Evolutionary conservation across 73 alveolate species (phyloP), one percentile per base, ranked within the genome.

Genomic region (Paramecium tetraurelia): DNA sequence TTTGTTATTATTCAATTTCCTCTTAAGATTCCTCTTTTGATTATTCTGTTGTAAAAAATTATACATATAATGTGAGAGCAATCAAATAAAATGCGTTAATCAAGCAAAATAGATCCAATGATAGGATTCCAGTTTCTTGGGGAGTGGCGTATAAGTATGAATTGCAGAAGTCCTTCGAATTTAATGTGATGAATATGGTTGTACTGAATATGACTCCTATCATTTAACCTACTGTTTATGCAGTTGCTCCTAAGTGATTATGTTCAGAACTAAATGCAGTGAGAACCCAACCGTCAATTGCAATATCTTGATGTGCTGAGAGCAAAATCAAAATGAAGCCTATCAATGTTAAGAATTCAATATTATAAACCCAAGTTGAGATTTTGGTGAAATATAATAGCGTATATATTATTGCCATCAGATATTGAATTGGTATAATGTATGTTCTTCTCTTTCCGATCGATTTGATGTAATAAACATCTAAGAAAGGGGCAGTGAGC

Each of bases 241-340:
- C 40, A 31, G 84, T 31, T 11, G 84, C 80, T 20, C 80, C 80
- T 31, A 31, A 68, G 12, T 68, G 84, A 68, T 31, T 27, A 68
- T 27, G 50, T 24, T 68, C 84, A 9, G 40, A 31, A 31, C 50
- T 31, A 68, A 68, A 68, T 68, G 84, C 84, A 27, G 93, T 85
- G 5, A 85, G 69, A 58, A 69, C 77, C 93, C 92, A 85, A 18
- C 93, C 77, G 16, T 85, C 93, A 16, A 85, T 85, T 16, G 93
- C 93, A 33, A 85, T 85, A 85, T 85, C 93, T 58, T 85, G 33
- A 58, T 58, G 69, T 12, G 93, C 77, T 3, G 77, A 36, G 10
- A 85, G 33, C 11, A 85, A 36, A 58, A 57, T 46, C 27, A 69
- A 31, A 27, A 85, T 58, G 7, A 85, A 46, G 22, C 93, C 93